Percentiles rank a stretch among this genome's conserved stretches.
Conservation (phyloP, 1,139 yeast species). For the Arxiozyma slooffiae region DNA sequence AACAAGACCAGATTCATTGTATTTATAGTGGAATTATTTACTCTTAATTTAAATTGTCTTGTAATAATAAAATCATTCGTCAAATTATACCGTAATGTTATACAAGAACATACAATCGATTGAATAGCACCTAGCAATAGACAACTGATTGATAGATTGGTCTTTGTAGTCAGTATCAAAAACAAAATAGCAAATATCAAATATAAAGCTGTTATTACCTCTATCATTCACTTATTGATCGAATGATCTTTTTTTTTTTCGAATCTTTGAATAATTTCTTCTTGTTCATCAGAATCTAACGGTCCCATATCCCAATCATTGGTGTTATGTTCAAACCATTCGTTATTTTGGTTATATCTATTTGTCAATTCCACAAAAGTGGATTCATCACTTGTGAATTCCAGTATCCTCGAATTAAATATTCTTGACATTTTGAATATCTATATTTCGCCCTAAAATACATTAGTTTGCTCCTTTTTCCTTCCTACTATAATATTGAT, state of each 20-base stretch:
- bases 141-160: constrained; percentile 3
- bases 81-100: constrained; percentile 22
- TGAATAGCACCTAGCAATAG: constrained; percentile 18
- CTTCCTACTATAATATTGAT: neutral
- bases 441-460: neutral
- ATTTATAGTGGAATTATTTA: constrained; percentile 16
- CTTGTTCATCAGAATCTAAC: constrained; percentile 28
- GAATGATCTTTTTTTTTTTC: constrained; percentile 16
- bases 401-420: constrained; percentile 15
- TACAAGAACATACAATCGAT: constrained; percentile 23
- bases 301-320: constrained; percentile 13
- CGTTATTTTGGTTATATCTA: constrained; percentile 6
- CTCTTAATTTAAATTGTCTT: constrained; percentile 11
- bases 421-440: constrained; percentile 20
- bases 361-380: constrained; percentile 6
- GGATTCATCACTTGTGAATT: neutral
- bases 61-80: constrained; percentile 15
- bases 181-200: constrained; percentile 19
- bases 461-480: no score
- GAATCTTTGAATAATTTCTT: constrained; percentile 22
- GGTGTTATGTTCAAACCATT: constrained; percentile 9
- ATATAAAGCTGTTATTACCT: constrained; percentile 15
- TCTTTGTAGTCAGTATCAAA: constrained; percentile 15
- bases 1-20: constrained; percentile 17
- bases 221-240: constrained; percentile 18